Base-by-base conservation (phyloP, 768 basidiomycete genomes). In the Cyathus striatus region DNA sequence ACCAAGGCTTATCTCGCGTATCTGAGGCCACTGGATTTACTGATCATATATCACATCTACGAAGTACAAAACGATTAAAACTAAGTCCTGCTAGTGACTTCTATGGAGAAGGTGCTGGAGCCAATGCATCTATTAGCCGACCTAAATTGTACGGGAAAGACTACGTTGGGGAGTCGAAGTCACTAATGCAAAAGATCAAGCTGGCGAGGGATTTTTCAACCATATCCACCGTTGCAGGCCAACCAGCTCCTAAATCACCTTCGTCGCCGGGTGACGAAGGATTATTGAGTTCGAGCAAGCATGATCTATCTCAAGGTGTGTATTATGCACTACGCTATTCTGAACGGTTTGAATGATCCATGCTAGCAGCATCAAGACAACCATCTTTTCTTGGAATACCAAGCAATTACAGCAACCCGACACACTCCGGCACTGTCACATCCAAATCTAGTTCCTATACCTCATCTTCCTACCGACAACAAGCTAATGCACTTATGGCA, bases 401-500 rank as follows among this genome's bases (percentile, higher is more conserved):
- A 32, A 56, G 54, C 38, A 56, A 57, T 46, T 44, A 44, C 17
- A 61, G 59, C 46, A 48, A 57, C 25, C 55, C 63, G 26, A 58
- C 61, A 21, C 54, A 59, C 26, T 53, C 58, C 25, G 60, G 58
- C 22, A 59, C 63, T 10, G 49, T 61, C n/a, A 56, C 48, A 40
- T 64, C 68, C 22, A 63, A 56, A 45, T 44, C 54, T 30, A 63
- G 52, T 37, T 62, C 67, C 2, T 77, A 78, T 45, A 81, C 84
- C 0, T 83, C 86, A 6, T 68, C 80, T 17, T 76, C 74, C 6
- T 88, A 88, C 58, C 78, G 90, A 32, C 70, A 79, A 51, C 81
- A 89, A 51, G 91, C 88, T 10, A 86, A 79, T 6, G 79, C 72
- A 20, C 62, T 94, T 36, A 91, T 94, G 86, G 85, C 84, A 20